Evolutionary conservation across 345 rosid species (phyloP).

Genomic region (Rhodamnia rubescens): DNA sequence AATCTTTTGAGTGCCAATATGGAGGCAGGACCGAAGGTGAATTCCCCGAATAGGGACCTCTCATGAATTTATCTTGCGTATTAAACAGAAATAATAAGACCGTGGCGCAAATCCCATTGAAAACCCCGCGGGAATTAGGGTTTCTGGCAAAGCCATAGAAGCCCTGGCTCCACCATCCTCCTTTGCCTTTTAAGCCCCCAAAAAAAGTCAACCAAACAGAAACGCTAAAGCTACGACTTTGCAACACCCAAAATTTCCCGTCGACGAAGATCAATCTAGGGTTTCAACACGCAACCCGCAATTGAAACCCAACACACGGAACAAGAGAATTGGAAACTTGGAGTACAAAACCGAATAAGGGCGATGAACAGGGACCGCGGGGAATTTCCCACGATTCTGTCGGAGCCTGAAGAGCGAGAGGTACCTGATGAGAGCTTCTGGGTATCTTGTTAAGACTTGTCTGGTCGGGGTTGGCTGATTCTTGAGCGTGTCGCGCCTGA

Average conservation of each 20-base stretch:
- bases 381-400: background rate
- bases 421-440: background rate
- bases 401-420: background rate
- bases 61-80: constrained; percentile 2
- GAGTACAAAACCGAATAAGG: background rate
- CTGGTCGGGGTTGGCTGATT: background rate
- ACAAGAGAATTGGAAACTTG: background rate
- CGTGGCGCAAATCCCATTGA: constrained; percentile 8
- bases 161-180: constrained; percentile 1
- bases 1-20: background rate
- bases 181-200: background rate
- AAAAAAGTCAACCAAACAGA: no score
- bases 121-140: constrained; percentile 1
- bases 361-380: background rate
- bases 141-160: background rate
- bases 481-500: background rate
- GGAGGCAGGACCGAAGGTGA: background rate
- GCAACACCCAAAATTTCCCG: background rate
- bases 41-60: background rate
- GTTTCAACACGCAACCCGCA: background rate
- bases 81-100: constrained; percentile 15
- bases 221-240: background rate
- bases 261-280: background rate
- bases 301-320: background rate
- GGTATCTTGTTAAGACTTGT: background rate